Evolutionary conservation across 805 yeast species (phyloP).

Genomic region (Metschnikowia henanensis): DNA sequence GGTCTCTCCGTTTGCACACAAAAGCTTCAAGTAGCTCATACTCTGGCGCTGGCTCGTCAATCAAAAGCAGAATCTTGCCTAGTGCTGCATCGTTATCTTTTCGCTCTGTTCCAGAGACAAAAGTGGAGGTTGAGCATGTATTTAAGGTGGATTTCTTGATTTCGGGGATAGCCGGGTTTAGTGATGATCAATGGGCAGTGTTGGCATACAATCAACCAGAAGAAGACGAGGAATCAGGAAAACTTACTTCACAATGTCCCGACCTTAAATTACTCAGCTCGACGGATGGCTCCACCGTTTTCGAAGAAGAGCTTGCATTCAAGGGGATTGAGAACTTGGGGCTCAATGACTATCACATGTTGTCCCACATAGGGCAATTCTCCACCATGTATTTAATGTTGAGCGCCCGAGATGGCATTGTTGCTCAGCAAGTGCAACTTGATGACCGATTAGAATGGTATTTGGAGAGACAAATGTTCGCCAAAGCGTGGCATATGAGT

Average conservation of each 20-base stretch:
- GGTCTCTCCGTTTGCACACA: slow-evolving; percentile 54
- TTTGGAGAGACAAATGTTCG: slow-evolving; percentile 48
- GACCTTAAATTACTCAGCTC: slow-evolving; percentile 72
- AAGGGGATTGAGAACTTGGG: slow-evolving; percentile 57
- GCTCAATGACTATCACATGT: slow-evolving; percentile 76
- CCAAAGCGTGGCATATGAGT: slow-evolving; percentile 80
- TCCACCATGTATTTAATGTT: slow-evolving; percentile 60
- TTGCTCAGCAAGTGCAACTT: slow-evolving; percentile 68
- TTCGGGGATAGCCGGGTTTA: slow-evolving; percentile 77
- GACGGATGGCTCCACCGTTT: slow-evolving; percentile 64
- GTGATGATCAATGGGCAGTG: slow-evolving; percentile 66
- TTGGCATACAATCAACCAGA: slow-evolving; percentile 50
- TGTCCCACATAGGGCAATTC: slow-evolving; percentile 46
- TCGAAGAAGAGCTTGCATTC: slow-evolving; percentile 76
- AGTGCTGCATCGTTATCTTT: slow-evolving; percentile 55
- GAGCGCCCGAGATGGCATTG: slow-evolving; percentile 79
- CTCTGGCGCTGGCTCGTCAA: slow-evolving; percentile 23
- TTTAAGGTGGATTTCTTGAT: slow-evolving; percentile 54
- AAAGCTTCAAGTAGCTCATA: slow-evolving; percentile 4
- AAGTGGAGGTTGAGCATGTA: slow-evolving; percentile 48
- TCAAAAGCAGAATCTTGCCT: slow-evolving; percentile 43
- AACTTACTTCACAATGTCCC: slow-evolving; percentile 50
- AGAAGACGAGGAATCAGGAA: slow-evolving; percentile 19
- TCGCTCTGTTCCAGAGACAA: slow-evolving; percentile 43
- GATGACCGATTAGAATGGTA: slow-evolving; percentile 77